Base-by-base conservation (phyloP, 2,329 filamentous ascomycete species). In the Penicillium brasilianum region DNA sequence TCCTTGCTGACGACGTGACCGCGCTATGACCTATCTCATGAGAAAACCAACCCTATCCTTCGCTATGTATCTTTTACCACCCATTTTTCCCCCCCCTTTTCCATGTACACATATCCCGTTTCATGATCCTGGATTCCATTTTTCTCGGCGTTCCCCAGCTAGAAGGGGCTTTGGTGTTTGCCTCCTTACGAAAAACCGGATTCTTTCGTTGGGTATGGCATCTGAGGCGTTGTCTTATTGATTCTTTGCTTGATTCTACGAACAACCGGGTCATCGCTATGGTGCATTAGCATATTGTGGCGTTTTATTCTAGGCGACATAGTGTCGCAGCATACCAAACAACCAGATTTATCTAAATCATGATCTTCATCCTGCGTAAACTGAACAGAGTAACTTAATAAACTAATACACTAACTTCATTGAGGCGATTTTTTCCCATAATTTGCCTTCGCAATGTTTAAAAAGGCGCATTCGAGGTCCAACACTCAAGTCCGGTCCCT, bases 261-360 rank as follows among this genome's bases (percentile, higher is more conserved):
- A 44, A 55, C 41, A 39, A 57, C 50, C 25, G 20, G 54, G 50
- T 34, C 46, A 62, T 62, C 50, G 49, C 49, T 61, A 30, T 22
- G 53, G 48, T 61, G 69, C 69, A 71, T 71, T 68, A 62, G 69
- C 71, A 74, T 72, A 58, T 59, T 54, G 50, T 53, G 63, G 64
- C 60, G 64, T 64, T 64, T 59, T 43, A 48, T 39, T 32, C 22
- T 20, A 30, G 54, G 51, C 50, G 51, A 59, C 32, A 20, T n/a
- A 50, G 50, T 55, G 8, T 63, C 28, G 36, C 51, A 61, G 46
- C 58, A 65, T 49, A 55, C 54, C 37, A 66, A 53, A 18, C 44
- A 52, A 59, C 41, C 60, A 61, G 59, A 64, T 56, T 59, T 13
- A 30, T 55, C 22, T 11, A 57, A 36, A 48, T 36, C 34, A 55